Evolutionary conservation across 768 basidiomycete species (phyloP).

Genomic region (Krasilnikovozyma curviuscula): DNA sequence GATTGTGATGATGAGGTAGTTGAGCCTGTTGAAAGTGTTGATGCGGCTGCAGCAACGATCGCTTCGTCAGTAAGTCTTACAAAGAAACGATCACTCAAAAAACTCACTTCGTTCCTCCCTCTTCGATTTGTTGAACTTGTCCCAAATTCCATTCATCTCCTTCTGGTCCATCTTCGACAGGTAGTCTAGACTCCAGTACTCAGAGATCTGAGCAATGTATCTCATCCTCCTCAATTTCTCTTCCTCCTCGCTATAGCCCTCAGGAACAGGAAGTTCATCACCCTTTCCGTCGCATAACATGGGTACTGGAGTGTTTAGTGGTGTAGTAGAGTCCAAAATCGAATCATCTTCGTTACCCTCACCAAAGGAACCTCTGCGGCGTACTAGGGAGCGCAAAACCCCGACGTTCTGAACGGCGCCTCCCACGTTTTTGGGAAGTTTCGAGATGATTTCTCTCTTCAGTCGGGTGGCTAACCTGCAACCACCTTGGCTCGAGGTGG

Average conservation of each 20-base stretch:
- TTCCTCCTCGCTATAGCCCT: constrained; percentile 14
- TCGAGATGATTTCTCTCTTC: constrained; percentile 58
- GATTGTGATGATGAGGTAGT: constrained; percentile 6
- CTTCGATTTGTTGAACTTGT: constrained; percentile 15
- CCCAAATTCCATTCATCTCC: constrained; percentile 50
- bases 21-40: too few species aligned
- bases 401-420: constrained; percentile 57
- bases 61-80: too few species aligned
- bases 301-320: constrained; percentile 29
- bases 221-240: constrained; percentile 48
- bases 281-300: constrained; percentile 19
- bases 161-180: constrained; percentile 46
- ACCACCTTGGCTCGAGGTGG: constrained; percentile 80
- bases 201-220: constrained; percentile 90
- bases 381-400: constrained; percentile 33
- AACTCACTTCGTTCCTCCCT: background rate
- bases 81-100: constrained; percentile 2
- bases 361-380: constrained; percentile 10
- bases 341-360: constrained; percentile 16
- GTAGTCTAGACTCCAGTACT: constrained; percentile 75
- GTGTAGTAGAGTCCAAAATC: constrained; percentile 7
- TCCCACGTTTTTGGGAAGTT: constrained; percentile 52
- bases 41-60: too few species aligned
- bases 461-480: constrained; percentile 66
- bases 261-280: background rate